Conservation (phyloP, 345 rosid genomes). For the Adansonia digitata region DNA sequence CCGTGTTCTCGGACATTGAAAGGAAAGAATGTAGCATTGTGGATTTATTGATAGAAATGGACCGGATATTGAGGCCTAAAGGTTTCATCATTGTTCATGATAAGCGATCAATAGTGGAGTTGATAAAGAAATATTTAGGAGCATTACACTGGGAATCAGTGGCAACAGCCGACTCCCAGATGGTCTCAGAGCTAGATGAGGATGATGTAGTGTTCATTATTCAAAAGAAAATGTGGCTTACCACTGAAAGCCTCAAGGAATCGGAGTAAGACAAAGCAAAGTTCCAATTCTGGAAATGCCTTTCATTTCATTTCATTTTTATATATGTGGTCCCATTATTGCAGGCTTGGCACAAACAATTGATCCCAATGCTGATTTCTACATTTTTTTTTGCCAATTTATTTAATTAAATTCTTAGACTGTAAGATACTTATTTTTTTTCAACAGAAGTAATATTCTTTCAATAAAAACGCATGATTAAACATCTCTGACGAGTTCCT, state of each 20-base stretch:
- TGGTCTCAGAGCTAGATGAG: conserved; percentile 50
- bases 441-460: no score
- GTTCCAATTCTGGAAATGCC: neutral
- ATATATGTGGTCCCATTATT: neutral
- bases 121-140: conserved; percentile 54
- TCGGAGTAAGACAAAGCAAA: conserved; percentile 30
- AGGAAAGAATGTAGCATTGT: conserved; percentile 28
- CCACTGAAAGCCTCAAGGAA: conserved; percentile 67
- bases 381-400: no score
- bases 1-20: conserved; percentile 30
- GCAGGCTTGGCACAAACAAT: neutral
- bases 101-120: conserved; percentile 41
- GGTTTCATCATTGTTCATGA: conserved; percentile 51
- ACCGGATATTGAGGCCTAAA: conserved; percentile 32
- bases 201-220: conserved; percentile 49
- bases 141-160: conserved; percentile 86
- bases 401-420: no score
- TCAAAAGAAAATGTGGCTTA: conserved; percentile 86
- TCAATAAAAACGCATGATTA: no score
- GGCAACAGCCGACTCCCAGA: conserved; percentile 35
- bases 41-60: conserved; percentile 39
- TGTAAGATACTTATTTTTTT: no score
- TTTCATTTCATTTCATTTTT: neutral
- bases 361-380: neutral
- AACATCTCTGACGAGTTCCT: neutral